These are phyloP conservation scores for Fagopyrum homotropicum DNA, from an alignment of 148 eudicot genomes.

Conservation along the genomic window DNA sequence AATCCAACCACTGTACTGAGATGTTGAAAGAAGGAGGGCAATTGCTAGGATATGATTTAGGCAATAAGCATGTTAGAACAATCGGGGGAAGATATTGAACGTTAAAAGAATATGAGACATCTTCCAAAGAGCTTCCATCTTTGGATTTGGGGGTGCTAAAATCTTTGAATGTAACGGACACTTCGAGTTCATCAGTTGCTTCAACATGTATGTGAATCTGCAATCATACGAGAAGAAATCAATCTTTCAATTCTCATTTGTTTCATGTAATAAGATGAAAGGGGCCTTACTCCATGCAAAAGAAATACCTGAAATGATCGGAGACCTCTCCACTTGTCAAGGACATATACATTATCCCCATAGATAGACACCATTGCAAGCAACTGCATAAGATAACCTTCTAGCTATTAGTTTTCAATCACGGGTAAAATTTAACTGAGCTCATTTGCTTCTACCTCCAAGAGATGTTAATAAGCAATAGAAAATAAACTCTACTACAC, in stretches of 20 bases:
- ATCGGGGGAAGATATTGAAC: constrained; percentile 78
- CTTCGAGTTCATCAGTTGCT: constrained; percentile 39
- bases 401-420: not conserved
- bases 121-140: constrained; percentile 27
- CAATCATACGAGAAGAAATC: constrained; percentile 14
- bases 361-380: constrained; percentile 84
- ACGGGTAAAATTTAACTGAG: not conserved
- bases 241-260: not conserved
- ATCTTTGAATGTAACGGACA: constrained; percentile 53
- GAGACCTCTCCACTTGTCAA: constrained; percentile 54
- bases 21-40: constrained; percentile 65
- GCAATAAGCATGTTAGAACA: constrained; percentile 66
- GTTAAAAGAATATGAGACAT: constrained; percentile 60
- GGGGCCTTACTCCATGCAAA: constrained; percentile 6
- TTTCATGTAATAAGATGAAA: not conserved
- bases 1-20: constrained; percentile 77
- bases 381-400: constrained; percentile 34
- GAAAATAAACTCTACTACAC: not conserved
- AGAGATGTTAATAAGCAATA: not conserved
- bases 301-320: constrained; percentile 69
- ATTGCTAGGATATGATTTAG: constrained; percentile 83
- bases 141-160: constrained; percentile 19
- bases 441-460: not conserved
- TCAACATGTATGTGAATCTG: constrained; percentile 71
- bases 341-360: constrained; percentile 54